Base-by-base conservation (phyloP, 2,329 filamentous ascomycete species). In the Fusarium sterilihyphosum region DNA sequence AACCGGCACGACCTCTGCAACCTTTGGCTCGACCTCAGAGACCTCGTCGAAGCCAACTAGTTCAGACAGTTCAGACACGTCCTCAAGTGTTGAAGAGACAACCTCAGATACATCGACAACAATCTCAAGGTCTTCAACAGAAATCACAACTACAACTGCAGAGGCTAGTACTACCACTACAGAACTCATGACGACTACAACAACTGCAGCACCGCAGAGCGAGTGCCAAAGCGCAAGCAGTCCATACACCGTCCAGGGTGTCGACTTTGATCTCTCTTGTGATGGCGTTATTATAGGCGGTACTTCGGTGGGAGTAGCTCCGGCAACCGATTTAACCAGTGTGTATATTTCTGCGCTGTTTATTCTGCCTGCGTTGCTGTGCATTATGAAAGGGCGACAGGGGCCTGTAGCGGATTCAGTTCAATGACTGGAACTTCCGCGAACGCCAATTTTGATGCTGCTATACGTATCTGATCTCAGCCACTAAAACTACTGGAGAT, bases 401-500 rank as follows among this genome's bases (percentile, higher is more conserved):
- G 8, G 20, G 0, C 3, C 10, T 50, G 47, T 6, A 33, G 7
- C 7, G 47, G 47, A 33, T n/a, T 17, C 10, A n/a, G 20, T n/a
- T n/a, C 29, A 17, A 9, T 31, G 10, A n/a, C 14, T 17, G 20
- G 20, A 31, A 50, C 29, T n/a, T n/a, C 47, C 4, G 26, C 20
- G 3, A 29, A 31, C 9, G 16, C 4, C 22, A 5, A 6, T 3
- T 46, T 20, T 46, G 24, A 46, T 26, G 44, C 12, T 14, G 44
- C 24, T 44, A 18, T 18, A 44, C 43, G 43, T 18, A 8, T 2
- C 43, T 44, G n/a, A 24, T 5, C 9, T 8, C 10, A 17, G 11
- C 11, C 16, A 11, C 16, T 24, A n/a, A 18, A 0, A 24, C 16
- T 44, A 5, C 3, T 8, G 2, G n/a, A 18, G 10, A 44, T 24